phyloP scores from a whole-genome alignment of 805 yeast species.

The Maudiozyma bulderi region DNA sequence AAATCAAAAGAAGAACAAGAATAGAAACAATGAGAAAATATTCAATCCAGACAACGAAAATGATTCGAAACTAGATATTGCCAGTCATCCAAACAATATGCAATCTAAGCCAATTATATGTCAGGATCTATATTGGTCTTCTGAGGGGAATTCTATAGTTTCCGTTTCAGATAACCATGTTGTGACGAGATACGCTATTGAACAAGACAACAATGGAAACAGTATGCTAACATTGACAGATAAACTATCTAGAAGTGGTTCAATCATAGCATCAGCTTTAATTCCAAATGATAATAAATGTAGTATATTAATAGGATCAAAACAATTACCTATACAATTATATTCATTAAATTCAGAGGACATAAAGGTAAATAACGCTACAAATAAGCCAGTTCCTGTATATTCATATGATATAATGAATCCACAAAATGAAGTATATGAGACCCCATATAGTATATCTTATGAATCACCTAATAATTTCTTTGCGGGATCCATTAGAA shows the following conservation, averaged over 20 bases:
- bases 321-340: conserved; percentile 31
- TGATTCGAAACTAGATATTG: too few relatives aligned
- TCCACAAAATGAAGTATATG: conserved; percentile 27
- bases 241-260: conserved; percentile 25
- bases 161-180: conserved; percentile 31
- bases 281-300: conserved; percentile 30
- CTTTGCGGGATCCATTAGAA: conserved; percentile 26
- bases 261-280: conserved; percentile 26
- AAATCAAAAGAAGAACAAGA: too few relatives aligned
- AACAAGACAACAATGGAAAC: conserved; percentile 14
- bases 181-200: conserved; percentile 30
- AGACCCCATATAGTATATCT: conserved; percentile 25
- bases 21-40: too few relatives aligned
- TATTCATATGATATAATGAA: conserved; percentile 24
- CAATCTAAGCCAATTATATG: conserved; percentile 15
- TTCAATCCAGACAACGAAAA: too few relatives aligned
- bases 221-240: background rate
- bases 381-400: background rate
- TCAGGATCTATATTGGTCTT: conserved; percentile 30
- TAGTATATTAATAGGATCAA: conserved; percentile 22
- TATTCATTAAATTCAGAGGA: conserved; percentile 11
- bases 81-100: background rate
- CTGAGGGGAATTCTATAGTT: conserved; percentile 32
- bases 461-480: conserved; percentile 14
- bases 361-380: conserved; percentile 9